Percentiles rank a stretch among this genome's conserved stretches.
Evolutionary conservation across 106 monocot genomes (phyloP).

Genomic region (Dendrobium chrysotoxum): DNA sequence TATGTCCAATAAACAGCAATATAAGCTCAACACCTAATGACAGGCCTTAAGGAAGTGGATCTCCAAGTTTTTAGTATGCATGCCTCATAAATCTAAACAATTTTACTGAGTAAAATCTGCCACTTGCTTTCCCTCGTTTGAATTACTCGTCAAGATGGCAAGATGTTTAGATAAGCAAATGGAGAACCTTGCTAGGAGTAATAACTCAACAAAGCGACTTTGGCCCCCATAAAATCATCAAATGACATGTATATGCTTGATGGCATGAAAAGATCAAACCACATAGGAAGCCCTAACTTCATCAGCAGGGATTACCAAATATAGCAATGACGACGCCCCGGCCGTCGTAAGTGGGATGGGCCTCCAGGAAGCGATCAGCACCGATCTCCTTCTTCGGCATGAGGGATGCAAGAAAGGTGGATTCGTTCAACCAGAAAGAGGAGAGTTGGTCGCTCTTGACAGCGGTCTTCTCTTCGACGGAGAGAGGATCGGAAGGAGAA

Average conservation of each 20-base stretch:
- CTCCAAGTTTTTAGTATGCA: not conserved
- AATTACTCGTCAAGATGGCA: not conserved
- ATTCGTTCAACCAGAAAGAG: conserved; percentile 41
- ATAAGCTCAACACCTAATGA: not conserved
- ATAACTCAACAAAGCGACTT: not conserved
- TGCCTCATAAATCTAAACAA: no score
- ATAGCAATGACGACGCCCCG: conserved; percentile 87
- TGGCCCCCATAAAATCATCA: not conserved
- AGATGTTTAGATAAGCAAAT: not conserved
- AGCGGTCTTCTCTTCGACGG: conserved; percentile 10
- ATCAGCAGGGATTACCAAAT: conserved; percentile 47
- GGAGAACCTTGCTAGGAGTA: not conserved
- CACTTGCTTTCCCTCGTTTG: not conserved
- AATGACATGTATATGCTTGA: not conserved
- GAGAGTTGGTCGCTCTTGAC: conserved; percentile 1
- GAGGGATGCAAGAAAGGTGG: conserved; percentile 73
- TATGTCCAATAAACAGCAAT: not conserved
- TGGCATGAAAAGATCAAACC: not conserved
- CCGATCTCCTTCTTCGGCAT: conserved; percentile 99
- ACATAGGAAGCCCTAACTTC: not conserved
- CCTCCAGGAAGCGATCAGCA: conserved; percentile 76
- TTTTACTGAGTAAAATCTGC: not conserved
- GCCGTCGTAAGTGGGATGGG: conserved; percentile 78
- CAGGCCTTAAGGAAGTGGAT: not conserved
- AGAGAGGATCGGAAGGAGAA: conserved; percentile 14